Base-by-base conservation (phyloP, 768 basidiomycete species). In the Termitomyces bulborhizus region DNA sequence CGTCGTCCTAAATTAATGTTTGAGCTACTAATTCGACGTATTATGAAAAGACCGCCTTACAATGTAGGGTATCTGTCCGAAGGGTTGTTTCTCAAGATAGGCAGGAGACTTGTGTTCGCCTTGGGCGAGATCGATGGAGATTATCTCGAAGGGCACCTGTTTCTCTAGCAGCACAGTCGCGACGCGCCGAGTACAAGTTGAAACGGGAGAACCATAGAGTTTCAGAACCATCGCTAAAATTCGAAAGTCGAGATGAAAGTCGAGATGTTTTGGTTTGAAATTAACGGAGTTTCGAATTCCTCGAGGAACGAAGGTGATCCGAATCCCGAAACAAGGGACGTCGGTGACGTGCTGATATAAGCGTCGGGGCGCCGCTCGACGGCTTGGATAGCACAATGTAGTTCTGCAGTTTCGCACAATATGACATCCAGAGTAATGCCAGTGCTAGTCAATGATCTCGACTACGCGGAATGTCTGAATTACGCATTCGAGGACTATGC, bases 101-200 rank as follows among this genome's bases (percentile, higher is more conserved):
- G 52, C 69, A 2, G 72, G 55, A 0, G 59, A 0, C 62, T 79
- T 82, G 24, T 81, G 75, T 59, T 76, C 73, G 16, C 65, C 60
- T 51, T 71, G 70, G n/a, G 46, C 0, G 21, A 77, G 44, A 59
- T 77, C 62, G 57, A 81, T 45, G 51, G 74, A 62, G 58, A 81
- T 53, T 46, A 82, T 36, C 57, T 78, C 74, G 63, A 76, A 83
- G 0, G 76, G 73, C 11, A 85, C 67, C 1, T 71, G 56, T 60
- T 78, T 76, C 64, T 84, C 82, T 53, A 71, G 66, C 54, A 73
- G 69, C 13, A 79, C 60, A 44, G 68, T 51, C 2, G 69, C 75
- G 11, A 80, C 79, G 31, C 79, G 71, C 11, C 67, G 67, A 5
- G 79, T 76, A 68, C 71, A 77, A 24, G 79, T 77, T 6, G 84